phyloP scores from a whole-genome alignment of 192 early-diverging fungal genomes.

The Neocallimastix lanati region DNA sequence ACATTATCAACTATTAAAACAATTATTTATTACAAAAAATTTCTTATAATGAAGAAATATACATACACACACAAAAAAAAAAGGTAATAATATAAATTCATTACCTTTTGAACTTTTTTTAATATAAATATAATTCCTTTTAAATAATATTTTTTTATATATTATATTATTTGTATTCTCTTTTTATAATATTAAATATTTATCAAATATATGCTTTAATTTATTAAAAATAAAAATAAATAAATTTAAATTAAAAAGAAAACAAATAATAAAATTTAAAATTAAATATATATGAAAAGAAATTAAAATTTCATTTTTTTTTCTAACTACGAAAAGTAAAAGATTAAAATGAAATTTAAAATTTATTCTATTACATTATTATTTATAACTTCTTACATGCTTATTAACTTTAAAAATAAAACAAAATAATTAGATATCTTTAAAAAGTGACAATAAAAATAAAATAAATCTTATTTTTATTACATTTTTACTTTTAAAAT shows the following conservation, averaged over 20 bases:
- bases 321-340: background rate
- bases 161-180: background rate
- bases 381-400: background rate
- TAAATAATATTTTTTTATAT: background rate
- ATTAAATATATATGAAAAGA: background rate
- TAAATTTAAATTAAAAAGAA: background rate
- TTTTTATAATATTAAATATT: background rate
- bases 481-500: no score
- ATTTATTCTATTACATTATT: background rate
- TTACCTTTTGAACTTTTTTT: no score
- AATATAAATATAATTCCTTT: no score
- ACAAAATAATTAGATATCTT: background rate
- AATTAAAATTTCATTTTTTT: no score
- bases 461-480: no score
- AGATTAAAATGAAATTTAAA: background rate
- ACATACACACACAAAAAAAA: no score
- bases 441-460: background rate
- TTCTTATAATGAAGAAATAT: no score
- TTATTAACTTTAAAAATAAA: background rate
- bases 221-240: background rate
- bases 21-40: no score
- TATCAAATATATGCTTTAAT: background rate
- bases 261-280: background rate
- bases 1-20: no score
- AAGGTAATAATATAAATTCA: no score